Conservation (phyloP, 306 rosid species). For the Sesbania bispinosa region DNA sequence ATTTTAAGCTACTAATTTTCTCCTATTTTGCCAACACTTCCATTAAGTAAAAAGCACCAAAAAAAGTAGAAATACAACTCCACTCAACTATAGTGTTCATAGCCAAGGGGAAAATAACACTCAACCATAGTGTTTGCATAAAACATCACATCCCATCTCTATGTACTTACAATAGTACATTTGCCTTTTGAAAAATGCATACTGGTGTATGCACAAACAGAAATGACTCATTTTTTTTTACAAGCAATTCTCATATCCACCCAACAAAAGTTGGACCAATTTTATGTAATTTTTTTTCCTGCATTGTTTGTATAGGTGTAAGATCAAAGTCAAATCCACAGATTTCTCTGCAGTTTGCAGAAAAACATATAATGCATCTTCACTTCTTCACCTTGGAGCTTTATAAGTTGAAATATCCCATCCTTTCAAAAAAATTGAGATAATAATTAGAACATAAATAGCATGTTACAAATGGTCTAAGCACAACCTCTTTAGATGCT, state of each 20-base stretch:
- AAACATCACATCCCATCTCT: conserved; percentile 20
- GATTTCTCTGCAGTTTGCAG: conserved; percentile 33
- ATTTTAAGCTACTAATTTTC: no score
- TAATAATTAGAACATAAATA: conserved; percentile 21
- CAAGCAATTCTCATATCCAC: neutral
- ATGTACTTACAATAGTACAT: conserved; percentile 5
- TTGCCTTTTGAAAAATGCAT: conserved; percentile 3
- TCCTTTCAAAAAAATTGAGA: conserved; percentile 41
- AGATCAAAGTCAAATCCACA: conserved; percentile 35
- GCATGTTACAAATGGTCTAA: conserved; percentile 26
- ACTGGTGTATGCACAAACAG: neutral
- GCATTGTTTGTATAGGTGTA: conserved; percentile 19
- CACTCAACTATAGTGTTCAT: neutral
- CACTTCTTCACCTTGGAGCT: conserved; percentile 42
- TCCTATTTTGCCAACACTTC: no score
- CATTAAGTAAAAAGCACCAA: neutral
- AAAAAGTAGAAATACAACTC: conserved; percentile 3
- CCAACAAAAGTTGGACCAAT: neutral
- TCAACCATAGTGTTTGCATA: conserved; percentile 5
- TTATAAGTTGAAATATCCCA: conserved; percentile 41
- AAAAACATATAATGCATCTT: conserved; percentile 34
- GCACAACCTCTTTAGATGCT: conserved; percentile 38
- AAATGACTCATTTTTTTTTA: neutral
- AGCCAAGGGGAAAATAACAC: conserved; percentile 20
- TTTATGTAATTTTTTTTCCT: conserved; percentile 9